These are phyloP conservation scores for Drosera spatulata DNA, from an alignment of 179 eudicot species.

Conservation along the genomic window DNA sequence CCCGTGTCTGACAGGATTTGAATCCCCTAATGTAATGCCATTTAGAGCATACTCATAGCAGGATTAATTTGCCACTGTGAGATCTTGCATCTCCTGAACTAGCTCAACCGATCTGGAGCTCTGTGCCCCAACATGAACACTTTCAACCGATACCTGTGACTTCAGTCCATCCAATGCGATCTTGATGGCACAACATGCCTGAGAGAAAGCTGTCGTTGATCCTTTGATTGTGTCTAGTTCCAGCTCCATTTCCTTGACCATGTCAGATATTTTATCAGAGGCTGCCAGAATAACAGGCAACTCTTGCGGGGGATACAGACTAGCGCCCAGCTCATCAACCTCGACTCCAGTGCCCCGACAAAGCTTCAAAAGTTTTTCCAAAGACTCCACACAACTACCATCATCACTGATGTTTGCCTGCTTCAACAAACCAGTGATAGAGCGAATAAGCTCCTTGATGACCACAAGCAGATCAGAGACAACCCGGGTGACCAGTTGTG, in stretches of 20 bases:
- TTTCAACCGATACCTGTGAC: constrained; percentile 15
- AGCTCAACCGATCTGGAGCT: constrained; percentile 17
- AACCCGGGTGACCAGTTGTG: constrained; percentile 29
- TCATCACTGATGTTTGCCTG: constrained; percentile 20
- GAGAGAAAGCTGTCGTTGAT: constrained; percentile 28
- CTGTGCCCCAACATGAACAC: constrained; percentile 14
- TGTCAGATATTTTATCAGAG: constrained; percentile 26
- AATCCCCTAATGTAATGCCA: too few species aligned
- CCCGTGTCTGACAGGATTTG: too few species aligned
- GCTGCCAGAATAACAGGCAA: constrained; percentile 36
- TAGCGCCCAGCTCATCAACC: constrained; percentile 88
- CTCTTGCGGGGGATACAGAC: constrained; percentile 93
- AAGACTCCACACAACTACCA: constrained; percentile 23
- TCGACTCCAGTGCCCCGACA: constrained; percentile 50
- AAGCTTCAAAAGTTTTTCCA: constrained; percentile 58
- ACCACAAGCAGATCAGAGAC: constrained; percentile 48
- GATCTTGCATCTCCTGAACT: constrained; percentile 40
- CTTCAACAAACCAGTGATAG: constrained; percentile 49
- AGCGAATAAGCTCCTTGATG: constrained; percentile 65
- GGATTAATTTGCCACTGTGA: constrained; percentile 21
- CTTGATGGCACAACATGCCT: constrained; percentile 36
- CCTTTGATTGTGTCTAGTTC: constrained; percentile 35
- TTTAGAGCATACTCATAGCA: too few species aligned
- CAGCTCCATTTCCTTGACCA: constrained; percentile 33
- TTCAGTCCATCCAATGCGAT: constrained; percentile 27